Evolutionary conservation across 306 rosid genomes (phyloP), one percentile per base, ranked within the genome.

Genomic region (Boehmeria nivea): DNA sequence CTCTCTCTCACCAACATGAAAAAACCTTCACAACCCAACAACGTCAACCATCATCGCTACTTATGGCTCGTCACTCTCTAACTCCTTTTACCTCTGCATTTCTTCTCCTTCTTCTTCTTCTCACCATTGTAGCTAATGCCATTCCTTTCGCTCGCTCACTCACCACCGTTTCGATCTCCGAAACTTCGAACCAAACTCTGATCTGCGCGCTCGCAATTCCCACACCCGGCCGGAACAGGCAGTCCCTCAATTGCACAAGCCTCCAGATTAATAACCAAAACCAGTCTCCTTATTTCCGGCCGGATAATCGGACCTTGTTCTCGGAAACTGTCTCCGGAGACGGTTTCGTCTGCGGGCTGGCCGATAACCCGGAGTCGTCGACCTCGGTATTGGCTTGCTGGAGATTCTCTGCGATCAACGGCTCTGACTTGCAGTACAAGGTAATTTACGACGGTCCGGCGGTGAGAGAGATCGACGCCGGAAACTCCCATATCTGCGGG

Each of bases 131-230:
- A 11, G 58, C 38, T 23, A 20, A 14, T 12, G 50, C 40, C 62
- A 4, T 80, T 58, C 72, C 54, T 1, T 12, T 20, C 16, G 60
- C 57, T 37, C 49, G 40, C 58, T 64, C 91, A 39, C 77, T 91
- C 22, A 72, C 87, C 16, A 66, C 88, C 12, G 67, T 91, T n/a
- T 66, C 98, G 13, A 84, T 91, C 43, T 91, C 96, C n/a, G 81
- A 71, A 54, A 58, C 71, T 27, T 42, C 66, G 16, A 57, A 70
- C 59, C 85, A 67, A 19, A 72, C 82, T 34, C 26, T 84, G 2
- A 77, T 91, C 48, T 91, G 96, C 57, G 86, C 86, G 46, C 54
- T 91, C 25, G 45, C 59, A 8, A 8, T 15, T 8, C 23, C 46
- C 11, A 6, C 33, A 4, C 48, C 61, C 16, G 40, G 59, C 34